Conservation (phyloP, 2,329 filamentous ascomycete species). For the Xylariaceae sp. region DNA sequence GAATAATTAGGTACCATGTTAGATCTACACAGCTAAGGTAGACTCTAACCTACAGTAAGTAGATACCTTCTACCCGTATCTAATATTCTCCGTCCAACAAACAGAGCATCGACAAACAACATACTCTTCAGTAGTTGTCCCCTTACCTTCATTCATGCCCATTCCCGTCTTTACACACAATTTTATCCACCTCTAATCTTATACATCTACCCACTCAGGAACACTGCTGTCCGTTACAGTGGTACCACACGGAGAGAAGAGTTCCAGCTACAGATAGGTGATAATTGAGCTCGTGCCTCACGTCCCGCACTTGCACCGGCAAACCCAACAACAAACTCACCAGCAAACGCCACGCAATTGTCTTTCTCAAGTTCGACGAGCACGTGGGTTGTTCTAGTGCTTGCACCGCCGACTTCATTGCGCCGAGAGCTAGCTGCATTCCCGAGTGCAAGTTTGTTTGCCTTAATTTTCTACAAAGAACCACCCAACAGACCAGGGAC, state of each 20-base stretch:
- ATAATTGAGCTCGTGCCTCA: conserved; percentile 1
- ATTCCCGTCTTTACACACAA: background rate
- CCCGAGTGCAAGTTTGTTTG: background rate
- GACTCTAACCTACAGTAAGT: no score
- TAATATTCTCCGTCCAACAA: background rate
- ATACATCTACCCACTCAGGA: no score
- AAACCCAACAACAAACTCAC: conserved; percentile 5
- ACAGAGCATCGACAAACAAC: conserved; percentile 1
- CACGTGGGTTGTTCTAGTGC: background rate
- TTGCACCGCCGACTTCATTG: background rate
- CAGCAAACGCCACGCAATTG: no score
- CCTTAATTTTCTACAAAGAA: background rate
- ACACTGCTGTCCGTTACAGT: no score
- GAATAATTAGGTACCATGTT: no score
- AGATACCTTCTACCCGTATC: no score
- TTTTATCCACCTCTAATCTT: background rate
- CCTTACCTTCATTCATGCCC: background rate
- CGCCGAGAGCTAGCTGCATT: background rate
- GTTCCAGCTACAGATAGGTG: no score
- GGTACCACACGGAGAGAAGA: no score
- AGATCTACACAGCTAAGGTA: no score
- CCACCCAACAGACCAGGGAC: background rate
- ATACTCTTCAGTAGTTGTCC: conserved; percentile 2
- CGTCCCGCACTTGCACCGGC: conserved; percentile 6
- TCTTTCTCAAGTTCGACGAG: conserved; percentile 6